phyloP scores from a whole-genome alignment of 305 asterid genomes.

The Stenogyne calaminthoides region DNA sequence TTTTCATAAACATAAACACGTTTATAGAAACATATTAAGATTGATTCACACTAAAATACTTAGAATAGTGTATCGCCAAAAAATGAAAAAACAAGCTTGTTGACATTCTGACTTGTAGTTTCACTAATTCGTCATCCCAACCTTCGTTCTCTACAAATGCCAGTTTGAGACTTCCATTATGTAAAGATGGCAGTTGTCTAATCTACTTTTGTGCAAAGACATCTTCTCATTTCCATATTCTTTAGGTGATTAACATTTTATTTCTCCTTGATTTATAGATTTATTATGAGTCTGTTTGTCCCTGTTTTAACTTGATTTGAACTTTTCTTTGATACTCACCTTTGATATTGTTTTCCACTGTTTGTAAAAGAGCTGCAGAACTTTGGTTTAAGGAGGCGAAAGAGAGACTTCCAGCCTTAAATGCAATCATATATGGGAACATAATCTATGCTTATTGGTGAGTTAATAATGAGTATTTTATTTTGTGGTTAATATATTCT shows the following conservation, averaged over 20 bases:
- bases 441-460: slow-evolving; percentile 90
- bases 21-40: neutral
- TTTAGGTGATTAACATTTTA: neutral
- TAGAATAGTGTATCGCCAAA: neutral
- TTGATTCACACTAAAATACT: neutral
- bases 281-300: neutral
- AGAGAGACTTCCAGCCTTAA: slow-evolving; percentile 61
- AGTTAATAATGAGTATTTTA: slow-evolving; percentile 33
- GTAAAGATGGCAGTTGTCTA: slow-evolving; percentile 3
- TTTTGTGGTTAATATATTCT: neutral
- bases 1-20: neutral
- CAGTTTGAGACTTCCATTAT: slow-evolving; percentile 9
- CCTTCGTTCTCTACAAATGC: neutral
- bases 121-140: neutral
- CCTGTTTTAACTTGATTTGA: slow-evolving; percentile 21
- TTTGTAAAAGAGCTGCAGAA: slow-evolving; percentile 89
- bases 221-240: neutral
- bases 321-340: slow-evolving; percentile 16
- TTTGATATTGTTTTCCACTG: slow-evolving; percentile 41
- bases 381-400: slow-evolving; percentile 92
- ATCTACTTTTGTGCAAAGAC: neutral
- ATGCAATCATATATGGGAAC: slow-evolving; percentile 86
- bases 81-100: neutral
- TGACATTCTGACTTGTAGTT: slow-evolving; percentile 15
- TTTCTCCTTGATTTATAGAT: slow-evolving; percentile 22